Percentiles rank a stretch among this genome's conserved stretches.
Evolutionary conservation across 2,329 filamentous ascomycete genomes (phyloP).

Genomic region (Grosmannia clavigera): DNA sequence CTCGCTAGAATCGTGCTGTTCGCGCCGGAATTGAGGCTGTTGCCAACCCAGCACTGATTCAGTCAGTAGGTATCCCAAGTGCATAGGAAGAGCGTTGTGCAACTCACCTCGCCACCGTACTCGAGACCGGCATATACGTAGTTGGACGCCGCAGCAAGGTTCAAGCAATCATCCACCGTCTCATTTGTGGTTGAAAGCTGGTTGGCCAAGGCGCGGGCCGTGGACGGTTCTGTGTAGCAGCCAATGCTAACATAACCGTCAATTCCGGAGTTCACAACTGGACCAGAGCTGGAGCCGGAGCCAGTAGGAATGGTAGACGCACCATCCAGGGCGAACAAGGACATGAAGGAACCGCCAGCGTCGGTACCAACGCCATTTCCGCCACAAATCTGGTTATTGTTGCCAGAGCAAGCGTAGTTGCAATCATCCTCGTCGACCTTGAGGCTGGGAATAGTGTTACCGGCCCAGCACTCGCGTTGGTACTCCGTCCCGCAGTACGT

Average conservation of each 20-base stretch:
- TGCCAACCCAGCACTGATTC: constrained; percentile 9
- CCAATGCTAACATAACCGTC: constrained; percentile 20
- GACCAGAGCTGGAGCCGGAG: constrained; percentile 9
- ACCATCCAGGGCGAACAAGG: constrained; percentile 29
- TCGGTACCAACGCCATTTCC: constrained; percentile 30
- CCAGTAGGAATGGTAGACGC: constrained; percentile 3
- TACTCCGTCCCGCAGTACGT: constrained; percentile 38
- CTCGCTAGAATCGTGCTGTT: constrained; percentile 12
- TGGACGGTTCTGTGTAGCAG: constrained; percentile 20
- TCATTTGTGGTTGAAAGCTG: constrained; percentile 6
- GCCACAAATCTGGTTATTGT: constrained; percentile 38
- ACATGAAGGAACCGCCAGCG: constrained; percentile 29
- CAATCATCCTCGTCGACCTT: constrained; percentile 34
- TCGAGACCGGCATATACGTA: constrained; percentile 20
- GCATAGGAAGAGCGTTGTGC: background rate
- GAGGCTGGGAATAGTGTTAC: constrained; percentile 30
- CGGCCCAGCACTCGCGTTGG: constrained; percentile 41
- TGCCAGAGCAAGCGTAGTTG: constrained; percentile 37
- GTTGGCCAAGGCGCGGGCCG: constrained; percentile 13
- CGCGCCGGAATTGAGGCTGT: background rate
- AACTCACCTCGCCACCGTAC: constrained; percentile 15
- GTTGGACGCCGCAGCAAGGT: constrained; percentile 10
- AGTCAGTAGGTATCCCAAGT: background rate
- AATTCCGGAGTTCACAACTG: constrained; percentile 23
- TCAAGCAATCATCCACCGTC: constrained; percentile 16